Evolutionary conservation across 306 rosid genomes (phyloP), one percentile per base, ranked within the genome.

Genomic region (Betula pendula): DNA sequence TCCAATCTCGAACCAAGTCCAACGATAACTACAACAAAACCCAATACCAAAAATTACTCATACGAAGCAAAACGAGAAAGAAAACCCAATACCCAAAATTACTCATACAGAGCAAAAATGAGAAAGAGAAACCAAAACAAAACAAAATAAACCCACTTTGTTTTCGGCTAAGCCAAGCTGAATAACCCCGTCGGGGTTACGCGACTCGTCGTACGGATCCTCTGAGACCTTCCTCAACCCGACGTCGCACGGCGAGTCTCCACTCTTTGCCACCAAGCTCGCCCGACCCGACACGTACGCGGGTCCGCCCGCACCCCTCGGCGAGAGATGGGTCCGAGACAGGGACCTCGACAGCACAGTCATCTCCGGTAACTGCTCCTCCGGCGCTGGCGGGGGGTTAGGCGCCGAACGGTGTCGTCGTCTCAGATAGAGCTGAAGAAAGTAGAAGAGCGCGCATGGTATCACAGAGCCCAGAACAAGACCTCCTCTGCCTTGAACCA

Each of bases 401-500:
- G 88, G 43, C 47, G 48, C 74, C n/a, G 90, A 29, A 65, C 81
- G 92, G 68, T 81, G 82, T 5, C 88, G 83, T 81, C 86, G 82
- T 81, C 86, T 95, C 60, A 95, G 81, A 81, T 78, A 95, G 38
- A 95, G 90, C 53, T 92, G 99, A 27, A 95, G 86, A 75, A 90
- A 86, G 71, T 92, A 95, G 77, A 90, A 95, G 58, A 95, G 96
- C 5, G 92, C 99, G 67, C 99, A 95, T 12, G 99, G 99, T 59
- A 95, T 90, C 31, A 90, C 87, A 0, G 99, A 92, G 84, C 99
- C 99, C 73, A 81, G 85, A 19, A 95, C 85, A 38, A 95, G 89
- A 14, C 98, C 99, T 2, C 97, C 97, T 45, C 87, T 78, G 42
- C 99, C 99, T 81, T 95, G 97, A 14, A 90, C 99, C 13, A 95